Evolutionary conservation across 106 monocot species (phyloP).

Genomic region (Agapanthus africanus): DNA sequence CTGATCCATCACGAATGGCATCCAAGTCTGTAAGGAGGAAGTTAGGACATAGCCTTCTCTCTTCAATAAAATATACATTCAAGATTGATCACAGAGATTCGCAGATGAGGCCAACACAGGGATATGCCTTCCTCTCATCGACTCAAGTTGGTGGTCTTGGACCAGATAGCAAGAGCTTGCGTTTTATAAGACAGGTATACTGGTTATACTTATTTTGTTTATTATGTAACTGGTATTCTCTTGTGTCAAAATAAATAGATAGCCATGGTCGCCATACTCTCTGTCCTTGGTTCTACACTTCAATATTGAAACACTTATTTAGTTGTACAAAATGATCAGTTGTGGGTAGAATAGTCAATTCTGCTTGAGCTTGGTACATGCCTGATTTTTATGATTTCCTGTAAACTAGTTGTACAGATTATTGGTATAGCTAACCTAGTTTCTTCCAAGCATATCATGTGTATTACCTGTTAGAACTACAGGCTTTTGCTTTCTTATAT

Average conservation of each 20-base stretch:
- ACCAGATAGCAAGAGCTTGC: slow-evolving; percentile 54
- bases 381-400: not conserved
- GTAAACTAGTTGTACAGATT: not conserved
- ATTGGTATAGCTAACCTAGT: not conserved
- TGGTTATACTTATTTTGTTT: not conserved
- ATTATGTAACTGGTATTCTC: not conserved
- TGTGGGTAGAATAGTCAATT: not conserved
- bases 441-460: not conserved
- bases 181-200: slow-evolving; percentile 87
- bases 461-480: not conserved
- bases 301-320: not conserved
- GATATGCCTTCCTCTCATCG: slow-evolving; percentile 70
- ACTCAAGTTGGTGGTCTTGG: slow-evolving; percentile 76
- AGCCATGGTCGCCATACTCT: not conserved
- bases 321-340: not conserved
- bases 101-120: slow-evolving; percentile 63
- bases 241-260: not conserved
- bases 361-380: not conserved
- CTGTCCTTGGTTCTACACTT: not conserved
- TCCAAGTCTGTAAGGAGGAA: slow-evolving; percentile 72
- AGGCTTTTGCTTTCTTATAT: too few relatives aligned
- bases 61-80: slow-evolving; percentile 82
- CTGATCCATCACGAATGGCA: slow-evolving; percentile 58
- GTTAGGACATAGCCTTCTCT: slow-evolving; percentile 78
- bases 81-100: slow-evolving; percentile 86